Evolutionary conservation across 495 filamentous ascomycete genomes (phyloP), one percentile per base, ranked within the genome.

Genomic region (Aspergillus funiculosus): DNA sequence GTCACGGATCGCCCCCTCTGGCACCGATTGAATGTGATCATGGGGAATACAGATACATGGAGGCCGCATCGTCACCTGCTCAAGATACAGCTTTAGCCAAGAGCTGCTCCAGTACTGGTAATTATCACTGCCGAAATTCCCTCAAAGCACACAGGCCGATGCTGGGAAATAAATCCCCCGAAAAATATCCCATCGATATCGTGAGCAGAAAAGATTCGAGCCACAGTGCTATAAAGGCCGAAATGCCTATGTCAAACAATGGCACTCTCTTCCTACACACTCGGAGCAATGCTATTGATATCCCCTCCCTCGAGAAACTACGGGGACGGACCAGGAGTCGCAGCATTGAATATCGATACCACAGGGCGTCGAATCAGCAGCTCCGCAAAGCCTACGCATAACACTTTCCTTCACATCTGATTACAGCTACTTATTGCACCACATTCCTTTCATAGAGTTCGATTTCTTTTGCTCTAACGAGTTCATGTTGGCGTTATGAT

Each of bases 241-340:
- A 31, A 9, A 18, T 22, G 8, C 9, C 15, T 17, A 26, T 7
- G 11, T 6, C 50, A 26, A n/a, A 5, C 1, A n/a, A 38, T 30
- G 39, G 15, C 17, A 27, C 29, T 20, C 22, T 28, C 25, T 24
- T 29, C 14, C 13, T 53, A 15, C 27, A 36, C 1, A 22, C 5
- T 1, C 43, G 17, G 36, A 40, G n/a, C 15, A 38, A 45, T 1
- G 15, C 20, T 18, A 19, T 11, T 20, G 27, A 15, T 43, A 17
- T 19, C n/a, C 28, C 17, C 20, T 1, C 13, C 32, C 28, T 15
- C 15, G 66, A 62, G 17, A 1, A 36, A 7, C 24, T 40, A 28
- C 61, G 67, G 32, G 66, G 64, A 11, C 56, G 66, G 8, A 37
- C 61, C 36, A 57, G 62, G 25, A 64, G 51, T 34, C 61, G 64